Evolutionary conservation across 805 yeast genomes (phyloP).

Genomic region (Zygosaccharomyces bailii): DNA sequence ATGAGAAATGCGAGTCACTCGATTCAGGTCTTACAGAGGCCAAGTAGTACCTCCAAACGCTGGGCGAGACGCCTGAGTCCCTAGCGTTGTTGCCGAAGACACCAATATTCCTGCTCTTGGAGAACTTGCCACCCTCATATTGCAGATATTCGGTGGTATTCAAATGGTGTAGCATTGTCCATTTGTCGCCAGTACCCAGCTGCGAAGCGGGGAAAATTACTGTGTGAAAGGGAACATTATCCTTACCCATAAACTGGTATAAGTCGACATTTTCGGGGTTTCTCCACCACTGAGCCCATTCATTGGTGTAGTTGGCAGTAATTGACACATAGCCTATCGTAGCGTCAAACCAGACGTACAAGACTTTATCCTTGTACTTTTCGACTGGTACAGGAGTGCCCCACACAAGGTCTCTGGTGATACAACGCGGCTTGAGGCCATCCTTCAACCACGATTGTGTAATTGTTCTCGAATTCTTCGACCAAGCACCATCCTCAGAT

Average conservation of each 20-base stretch:
- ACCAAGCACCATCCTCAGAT: constrained; percentile 78
- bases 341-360: constrained; percentile 99
- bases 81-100: constrained; percentile 97
- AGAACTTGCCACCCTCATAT: constrained; percentile 97
- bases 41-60: constrained; percentile 97
- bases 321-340: constrained; percentile 95
- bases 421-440: constrained; percentile 90
- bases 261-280: constrained; percentile 83
- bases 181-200: constrained; percentile 80
- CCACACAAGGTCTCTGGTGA: constrained; percentile 96
- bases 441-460: constrained; percentile 92
- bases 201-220: constrained; percentile 95
- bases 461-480: constrained; percentile 83
- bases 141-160: constrained; percentile 95
- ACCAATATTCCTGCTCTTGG: constrained; percentile 96
- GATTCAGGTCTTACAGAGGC: constrained; percentile 92
- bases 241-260: constrained; percentile 99
- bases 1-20: constrained; percentile 93
- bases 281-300: constrained; percentile 93
- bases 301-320: constrained; percentile 82
- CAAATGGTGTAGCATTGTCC: constrained; percentile 90
- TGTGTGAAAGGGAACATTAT: constrained; percentile 97
- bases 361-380: constrained; percentile 80
- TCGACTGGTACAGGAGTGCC: constrained; percentile 97
- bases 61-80: constrained; percentile 84